Evolutionary conservation across 805 yeast genomes (phyloP).

Genomic region (Monosporozyma servazzii): DNA sequence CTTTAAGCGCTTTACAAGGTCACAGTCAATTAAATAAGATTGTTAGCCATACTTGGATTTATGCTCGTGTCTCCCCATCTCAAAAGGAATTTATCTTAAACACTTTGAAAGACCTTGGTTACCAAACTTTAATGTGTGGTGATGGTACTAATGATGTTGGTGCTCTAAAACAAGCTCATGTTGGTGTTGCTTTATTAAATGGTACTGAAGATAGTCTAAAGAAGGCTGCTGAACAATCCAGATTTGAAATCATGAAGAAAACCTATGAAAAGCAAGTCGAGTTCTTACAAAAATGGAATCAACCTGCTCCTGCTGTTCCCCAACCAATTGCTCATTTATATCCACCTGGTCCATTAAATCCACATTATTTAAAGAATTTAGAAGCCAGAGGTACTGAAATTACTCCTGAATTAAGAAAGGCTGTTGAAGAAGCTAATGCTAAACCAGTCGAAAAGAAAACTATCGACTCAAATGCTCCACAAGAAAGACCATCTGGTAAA

Average conservation of each 20-base stretch:
- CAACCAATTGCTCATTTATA: slow-evolving; percentile 82
- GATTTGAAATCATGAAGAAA: slow-evolving; percentile 49
- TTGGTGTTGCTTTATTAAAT: slow-evolving; percentile 94
- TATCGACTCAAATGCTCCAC: slow-evolving; percentile 32
- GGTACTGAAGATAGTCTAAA: slow-evolving; percentile 94
- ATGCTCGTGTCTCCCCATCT: slow-evolving; percentile 92
- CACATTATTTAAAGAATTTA: slow-evolving; percentile 76
- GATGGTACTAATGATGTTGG: slow-evolving; percentile 99
- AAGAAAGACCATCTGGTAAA: slow-evolving; percentile 39
- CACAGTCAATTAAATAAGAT: slow-evolving; percentile 64
- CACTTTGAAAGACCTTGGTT: slow-evolving; percentile 77
- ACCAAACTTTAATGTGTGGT: slow-evolving; percentile 96
- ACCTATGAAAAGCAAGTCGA: slow-evolving; percentile 81
- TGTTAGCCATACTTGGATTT: slow-evolving; percentile 89
- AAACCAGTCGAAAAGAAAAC: slow-evolving; percentile 31
- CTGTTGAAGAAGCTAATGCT: slow-evolving; percentile 44
- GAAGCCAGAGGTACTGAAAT: slow-evolving; percentile 75
- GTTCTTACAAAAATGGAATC: slow-evolving; percentile 71
- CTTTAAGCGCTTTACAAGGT: slow-evolving; percentile 54
- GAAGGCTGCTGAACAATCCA: slow-evolving; percentile 75
- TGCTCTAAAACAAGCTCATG: slow-evolving; percentile 95
- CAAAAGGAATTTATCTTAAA: slow-evolving; percentile 89
- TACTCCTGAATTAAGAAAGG: slow-evolving; percentile 59
- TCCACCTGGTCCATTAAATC: slow-evolving; percentile 92
- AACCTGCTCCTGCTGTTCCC: slow-evolving; percentile 79